Percentiles rank a stretch among this genome's conserved stretches.
phyloP scores from a whole-genome alignment of 441 rosid species.

The Gossypium schwendimanii region DNA sequence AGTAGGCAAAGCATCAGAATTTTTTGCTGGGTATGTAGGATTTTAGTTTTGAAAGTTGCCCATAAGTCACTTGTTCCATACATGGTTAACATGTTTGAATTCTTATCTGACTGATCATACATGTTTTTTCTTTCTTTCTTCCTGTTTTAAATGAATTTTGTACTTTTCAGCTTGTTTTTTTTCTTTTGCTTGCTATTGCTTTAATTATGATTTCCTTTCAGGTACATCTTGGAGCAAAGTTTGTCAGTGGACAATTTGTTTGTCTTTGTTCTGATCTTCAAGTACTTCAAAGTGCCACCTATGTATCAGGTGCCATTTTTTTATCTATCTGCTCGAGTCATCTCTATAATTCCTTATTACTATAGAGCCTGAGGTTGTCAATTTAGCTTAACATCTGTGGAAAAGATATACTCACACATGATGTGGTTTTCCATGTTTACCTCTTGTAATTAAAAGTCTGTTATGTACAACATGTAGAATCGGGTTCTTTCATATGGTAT shows the following conservation, averaged over 20 bases:
- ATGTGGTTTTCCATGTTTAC: constrained; percentile 9
- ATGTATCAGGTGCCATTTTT: constrained; percentile 60
- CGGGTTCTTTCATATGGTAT: constrained; percentile 83
- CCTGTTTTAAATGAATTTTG: background rate
- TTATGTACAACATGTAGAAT: constrained; percentile 41
- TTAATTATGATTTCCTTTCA: constrained; percentile 31
- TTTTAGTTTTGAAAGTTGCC: background rate
- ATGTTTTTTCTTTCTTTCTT: background rate
- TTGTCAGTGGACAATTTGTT: constrained; percentile 93
- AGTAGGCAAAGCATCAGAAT: constrained; percentile 76
- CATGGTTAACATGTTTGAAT: background rate
- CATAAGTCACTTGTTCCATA: background rate
- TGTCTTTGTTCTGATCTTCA: constrained; percentile 84
- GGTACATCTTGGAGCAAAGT: constrained; percentile 92
- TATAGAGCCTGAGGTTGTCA: background rate
- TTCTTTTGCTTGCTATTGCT: background rate
- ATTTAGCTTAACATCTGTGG: background rate
- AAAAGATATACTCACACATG: background rate
- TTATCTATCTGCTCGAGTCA: background rate
- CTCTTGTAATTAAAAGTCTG: constrained; percentile 13
- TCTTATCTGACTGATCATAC: background rate
- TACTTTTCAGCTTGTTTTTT: background rate
- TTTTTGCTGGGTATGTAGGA: constrained; percentile 72
- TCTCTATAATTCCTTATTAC: background rate
- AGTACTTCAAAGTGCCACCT: constrained; percentile 81